Percentiles rank a stretch among this genome's conserved stretches.
Evolutionary conservation across 345 rosid species (phyloP).

Genomic region (Crucihimalaya himalaica): DNA sequence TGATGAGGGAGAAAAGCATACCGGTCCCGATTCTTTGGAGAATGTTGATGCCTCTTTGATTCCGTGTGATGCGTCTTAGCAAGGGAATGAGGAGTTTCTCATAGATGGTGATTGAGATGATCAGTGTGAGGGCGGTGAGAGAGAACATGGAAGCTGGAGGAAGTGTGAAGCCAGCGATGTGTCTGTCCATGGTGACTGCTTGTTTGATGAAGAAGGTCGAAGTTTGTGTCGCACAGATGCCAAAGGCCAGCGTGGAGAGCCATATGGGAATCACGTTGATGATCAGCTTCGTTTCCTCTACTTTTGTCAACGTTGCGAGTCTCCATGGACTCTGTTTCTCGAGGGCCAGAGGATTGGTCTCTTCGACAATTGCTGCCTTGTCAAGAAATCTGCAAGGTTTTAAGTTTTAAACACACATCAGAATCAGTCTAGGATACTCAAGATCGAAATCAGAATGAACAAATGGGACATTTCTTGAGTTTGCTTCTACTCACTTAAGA

Average conservation of each 20-base stretch:
- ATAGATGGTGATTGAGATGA: constrained; percentile 45
- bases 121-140: constrained; percentile 44
- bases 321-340: constrained; percentile 66
- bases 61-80: constrained; percentile 39
- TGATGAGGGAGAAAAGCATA: constrained; percentile 63
- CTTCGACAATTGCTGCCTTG: constrained; percentile 73
- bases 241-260: constrained; percentile 69
- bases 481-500: constrained; percentile 56
- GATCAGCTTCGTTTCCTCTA: constrained; percentile 83
- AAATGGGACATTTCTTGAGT: not conserved
- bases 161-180: constrained; percentile 43
- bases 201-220: constrained; percentile 93
- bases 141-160: constrained; percentile 53
- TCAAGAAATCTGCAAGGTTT: constrained; percentile 68
- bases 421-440: not conserved
- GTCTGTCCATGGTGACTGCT: constrained; percentile 57
- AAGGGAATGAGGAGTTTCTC: constrained; percentile 54
- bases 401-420: not conserved
- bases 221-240: constrained; percentile 71
- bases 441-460: not conserved
- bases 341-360: constrained; percentile 6
- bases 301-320: constrained; percentile 78
- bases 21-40: constrained; percentile 93
- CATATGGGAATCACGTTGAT: constrained; percentile 85
- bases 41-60: constrained; percentile 74